phyloP scores from a whole-genome alignment of 495 filamentous ascomycete genomes.

The Monascus purpureus region DNA sequence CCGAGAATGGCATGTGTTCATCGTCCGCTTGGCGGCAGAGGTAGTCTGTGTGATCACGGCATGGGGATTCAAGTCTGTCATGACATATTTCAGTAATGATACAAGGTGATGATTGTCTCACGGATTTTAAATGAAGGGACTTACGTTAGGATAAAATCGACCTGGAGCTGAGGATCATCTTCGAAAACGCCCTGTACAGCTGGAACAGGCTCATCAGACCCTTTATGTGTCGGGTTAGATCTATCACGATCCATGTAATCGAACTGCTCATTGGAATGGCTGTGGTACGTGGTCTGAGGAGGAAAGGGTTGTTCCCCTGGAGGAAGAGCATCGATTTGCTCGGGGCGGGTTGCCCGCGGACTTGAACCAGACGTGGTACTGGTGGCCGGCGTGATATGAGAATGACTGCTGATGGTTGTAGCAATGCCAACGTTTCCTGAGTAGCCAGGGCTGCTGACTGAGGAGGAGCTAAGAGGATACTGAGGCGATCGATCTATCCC shows the following conservation, averaged over 20 bases:
- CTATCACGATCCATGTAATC: slow-evolving; percentile 14
- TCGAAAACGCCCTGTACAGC: slow-evolving; percentile 49
- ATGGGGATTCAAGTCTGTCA: slow-evolving; percentile 78
- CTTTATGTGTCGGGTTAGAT: slow-evolving; percentile 8
- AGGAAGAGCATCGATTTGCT: slow-evolving; percentile 1
- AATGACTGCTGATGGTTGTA: slow-evolving; percentile 11
- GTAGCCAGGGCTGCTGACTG: slow-evolving; percentile 23
- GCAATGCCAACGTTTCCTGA: slow-evolving; percentile 15
- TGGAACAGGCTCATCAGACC: slow-evolving; percentile 23
- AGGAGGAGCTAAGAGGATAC: slow-evolving; percentile 20
- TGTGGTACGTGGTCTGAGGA: slow-evolving; percentile 17
- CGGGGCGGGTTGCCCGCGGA: background rate
- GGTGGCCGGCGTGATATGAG: too few relatives aligned
- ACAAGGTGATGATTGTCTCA: too few relatives aligned
- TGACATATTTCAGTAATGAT: slow-evolving; percentile 5
- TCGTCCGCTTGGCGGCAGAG: slow-evolving; percentile 35
- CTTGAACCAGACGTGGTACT: too few relatives aligned
- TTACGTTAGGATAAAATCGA: slow-evolving; percentile 96
- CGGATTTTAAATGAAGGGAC: slow-evolving; percentile 29
- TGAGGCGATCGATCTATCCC: slow-evolving; percentile 18
- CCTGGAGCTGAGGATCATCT: slow-evolving; percentile 59
- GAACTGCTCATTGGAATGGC: slow-evolving; percentile 14
- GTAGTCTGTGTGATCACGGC: slow-evolving; percentile 84
- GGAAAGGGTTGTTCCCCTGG: slow-evolving; percentile 18
- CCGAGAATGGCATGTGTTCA: slow-evolving; percentile 41